Percentiles rank a stretch among this genome's conserved stretches.
Evolutionary conservation across 352 stramenopile genomes (phyloP).

Genomic region (Hyaloperonospora arabidopsidis): DNA sequence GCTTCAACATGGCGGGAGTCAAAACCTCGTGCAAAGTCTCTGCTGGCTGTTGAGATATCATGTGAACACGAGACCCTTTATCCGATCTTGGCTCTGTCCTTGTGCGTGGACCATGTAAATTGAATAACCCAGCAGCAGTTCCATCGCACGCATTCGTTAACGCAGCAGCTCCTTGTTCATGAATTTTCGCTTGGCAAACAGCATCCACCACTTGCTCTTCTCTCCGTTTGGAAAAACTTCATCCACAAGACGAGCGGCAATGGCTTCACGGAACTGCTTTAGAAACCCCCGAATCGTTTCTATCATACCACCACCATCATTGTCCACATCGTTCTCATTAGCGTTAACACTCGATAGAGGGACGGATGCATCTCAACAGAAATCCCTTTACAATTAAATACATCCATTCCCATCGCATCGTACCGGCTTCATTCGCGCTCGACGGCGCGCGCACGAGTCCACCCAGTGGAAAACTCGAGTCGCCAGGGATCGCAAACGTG

Average conservation of each 20-base stretch:
- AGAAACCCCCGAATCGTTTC: constrained; percentile 85
- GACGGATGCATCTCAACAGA: no score
- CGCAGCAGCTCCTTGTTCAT: constrained; percentile 89
- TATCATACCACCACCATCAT: constrained; percentile 16
- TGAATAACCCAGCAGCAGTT: not conserved
- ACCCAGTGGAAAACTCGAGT: constrained; percentile 76
- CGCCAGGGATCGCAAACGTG: constrained; percentile 80
- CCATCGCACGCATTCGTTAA: constrained; percentile 18
- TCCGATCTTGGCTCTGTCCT: not conserved
- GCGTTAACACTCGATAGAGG: not conserved
- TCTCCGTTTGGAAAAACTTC: constrained; percentile 76
- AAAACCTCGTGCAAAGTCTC: not conserved
- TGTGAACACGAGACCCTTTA: not conserved
- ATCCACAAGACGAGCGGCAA: constrained; percentile 73
- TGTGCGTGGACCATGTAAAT: not conserved
- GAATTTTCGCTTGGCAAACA: constrained; percentile 91
- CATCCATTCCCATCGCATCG: not conserved
- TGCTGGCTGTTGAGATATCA: not conserved
- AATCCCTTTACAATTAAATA: no score
- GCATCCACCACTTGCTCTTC: constrained; percentile 92
- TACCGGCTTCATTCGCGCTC: constrained; percentile 71
- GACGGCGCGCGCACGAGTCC: constrained; percentile 68
- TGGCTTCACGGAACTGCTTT: constrained; percentile 86
- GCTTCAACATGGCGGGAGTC: not conserved
- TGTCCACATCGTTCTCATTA: not conserved